Conservation (phyloP, 225 moss, liverwort and hornwort genomes). For the Pseudisothecium myosuroides region DNA sequence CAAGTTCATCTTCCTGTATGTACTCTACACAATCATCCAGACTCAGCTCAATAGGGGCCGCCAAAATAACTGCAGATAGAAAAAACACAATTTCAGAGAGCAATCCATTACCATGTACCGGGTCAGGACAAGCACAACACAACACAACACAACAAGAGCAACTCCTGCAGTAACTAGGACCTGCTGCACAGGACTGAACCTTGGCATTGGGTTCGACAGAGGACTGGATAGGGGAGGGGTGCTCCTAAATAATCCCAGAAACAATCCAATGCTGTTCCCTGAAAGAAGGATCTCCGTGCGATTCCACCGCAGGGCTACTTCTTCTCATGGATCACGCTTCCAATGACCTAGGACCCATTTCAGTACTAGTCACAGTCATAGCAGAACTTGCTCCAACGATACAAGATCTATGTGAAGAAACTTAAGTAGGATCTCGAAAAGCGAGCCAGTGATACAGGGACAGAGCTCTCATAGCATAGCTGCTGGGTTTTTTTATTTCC, state of each 20-base stretch:
- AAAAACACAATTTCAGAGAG: neutral
- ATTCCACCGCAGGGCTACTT: neutral
- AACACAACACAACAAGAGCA: neutral
- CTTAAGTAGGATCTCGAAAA: neutral
- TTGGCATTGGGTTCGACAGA: neutral
- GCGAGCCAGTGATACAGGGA: neutral
- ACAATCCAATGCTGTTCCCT: neutral
- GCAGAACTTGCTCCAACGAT: neutral
- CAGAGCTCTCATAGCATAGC: neutral
- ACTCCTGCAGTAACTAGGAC: neutral
- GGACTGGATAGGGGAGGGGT: neutral
- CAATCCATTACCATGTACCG: neutral
- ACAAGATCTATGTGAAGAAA: neutral
- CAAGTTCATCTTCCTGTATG: conserved; percentile 90
- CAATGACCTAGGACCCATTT: neutral
- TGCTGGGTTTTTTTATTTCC: neutral
- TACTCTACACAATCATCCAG: conserved; percentile 92
- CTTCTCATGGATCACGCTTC: neutral
- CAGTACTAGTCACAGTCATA: neutral
- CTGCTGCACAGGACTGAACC: neutral
- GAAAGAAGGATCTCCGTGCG: no score
- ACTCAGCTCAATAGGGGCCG: conserved; percentile 61
- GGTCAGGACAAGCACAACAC: neutral
- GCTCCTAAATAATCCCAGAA: neutral
- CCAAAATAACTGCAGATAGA: conserved; percentile 62